Conservation (phyloP, 2,329 filamentous ascomycete species). For the Colletotrichum sp. region DNA sequence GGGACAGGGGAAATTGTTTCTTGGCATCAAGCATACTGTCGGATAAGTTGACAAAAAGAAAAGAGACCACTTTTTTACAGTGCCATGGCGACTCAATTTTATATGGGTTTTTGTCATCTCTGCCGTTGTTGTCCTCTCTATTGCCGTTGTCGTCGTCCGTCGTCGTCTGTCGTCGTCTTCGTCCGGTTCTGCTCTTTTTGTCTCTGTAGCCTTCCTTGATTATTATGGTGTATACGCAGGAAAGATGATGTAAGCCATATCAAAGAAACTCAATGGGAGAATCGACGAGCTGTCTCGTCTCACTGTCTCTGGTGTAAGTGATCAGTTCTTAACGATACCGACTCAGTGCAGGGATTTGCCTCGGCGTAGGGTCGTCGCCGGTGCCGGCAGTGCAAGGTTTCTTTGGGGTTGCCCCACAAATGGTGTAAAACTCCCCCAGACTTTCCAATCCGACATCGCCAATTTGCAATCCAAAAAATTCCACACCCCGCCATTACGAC, state of each 20-base stretch:
- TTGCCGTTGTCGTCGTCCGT: not conserved
- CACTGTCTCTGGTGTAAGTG: not conserved
- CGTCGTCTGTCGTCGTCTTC: not conserved
- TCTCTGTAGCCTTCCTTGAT: not conserved
- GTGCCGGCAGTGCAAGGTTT: constrained; percentile 14
- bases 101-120: not conserved
- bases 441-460: constrained; percentile 26
- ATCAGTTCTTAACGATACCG: not conserved
- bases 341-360: not conserved
- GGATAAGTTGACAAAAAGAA: not conserved
- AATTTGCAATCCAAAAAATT: constrained; percentile 25
- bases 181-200: not conserved
- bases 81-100: not conserved
- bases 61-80: not conserved
- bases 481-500: constrained; percentile 15
- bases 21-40: not conserved
- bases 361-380: constrained; percentile 5
- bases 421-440: constrained; percentile 15
- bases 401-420: constrained; percentile 9
- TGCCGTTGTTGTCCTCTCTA: not conserved
- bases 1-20: not conserved
- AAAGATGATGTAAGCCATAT: not conserved
- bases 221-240: not conserved
- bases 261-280: not conserved
- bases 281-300: not conserved